phyloP scores from a whole-genome alignment of 2,329 filamentous ascomycete species.

The Penicillium sp. region DNA sequence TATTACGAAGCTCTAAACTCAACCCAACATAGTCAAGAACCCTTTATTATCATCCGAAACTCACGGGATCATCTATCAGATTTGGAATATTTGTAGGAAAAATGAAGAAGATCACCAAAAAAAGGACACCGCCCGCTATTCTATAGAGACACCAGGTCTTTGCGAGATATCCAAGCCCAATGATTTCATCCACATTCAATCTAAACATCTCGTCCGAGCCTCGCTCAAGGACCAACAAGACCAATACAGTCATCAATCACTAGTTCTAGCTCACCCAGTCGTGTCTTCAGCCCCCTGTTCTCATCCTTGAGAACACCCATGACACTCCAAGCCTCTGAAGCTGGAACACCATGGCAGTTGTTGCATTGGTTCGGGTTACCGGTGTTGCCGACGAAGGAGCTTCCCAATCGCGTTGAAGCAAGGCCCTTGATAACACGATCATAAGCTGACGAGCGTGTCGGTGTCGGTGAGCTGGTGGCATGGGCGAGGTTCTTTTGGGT shows the following conservation, averaged over 20 bases:
- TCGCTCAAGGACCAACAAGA: conserved; percentile 48
- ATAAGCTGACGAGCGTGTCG: conserved; percentile 40
- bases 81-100: neutral
- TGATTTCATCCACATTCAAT: neutral
- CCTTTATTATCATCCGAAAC: neutral
- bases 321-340: conserved; percentile 58
- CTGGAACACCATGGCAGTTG: conserved; percentile 46
- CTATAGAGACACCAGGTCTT: conserved; percentile 19
- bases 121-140: neutral
- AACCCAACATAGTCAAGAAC: neutral
- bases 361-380: conserved; percentile 37
- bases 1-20: neutral
- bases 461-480: conserved; percentile 23
- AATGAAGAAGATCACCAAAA: neutral
- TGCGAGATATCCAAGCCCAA: conserved; percentile 7
- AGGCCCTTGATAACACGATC: conserved; percentile 51
- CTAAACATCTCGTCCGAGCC: neutral
- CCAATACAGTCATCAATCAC: conserved; percentile 62
- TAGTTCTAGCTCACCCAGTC: conserved; percentile 58
- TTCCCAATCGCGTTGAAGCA: conserved; percentile 37
- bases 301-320: conserved; percentile 58
- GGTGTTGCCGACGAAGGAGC: conserved; percentile 33
- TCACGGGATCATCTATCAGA: neutral
- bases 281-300: conserved; percentile 56
- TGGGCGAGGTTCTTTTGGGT: conserved; percentile 36